phyloP scores from a whole-genome alignment of 2,329 filamentous ascomycete species.

The Calonectria leucothoes region DNA sequence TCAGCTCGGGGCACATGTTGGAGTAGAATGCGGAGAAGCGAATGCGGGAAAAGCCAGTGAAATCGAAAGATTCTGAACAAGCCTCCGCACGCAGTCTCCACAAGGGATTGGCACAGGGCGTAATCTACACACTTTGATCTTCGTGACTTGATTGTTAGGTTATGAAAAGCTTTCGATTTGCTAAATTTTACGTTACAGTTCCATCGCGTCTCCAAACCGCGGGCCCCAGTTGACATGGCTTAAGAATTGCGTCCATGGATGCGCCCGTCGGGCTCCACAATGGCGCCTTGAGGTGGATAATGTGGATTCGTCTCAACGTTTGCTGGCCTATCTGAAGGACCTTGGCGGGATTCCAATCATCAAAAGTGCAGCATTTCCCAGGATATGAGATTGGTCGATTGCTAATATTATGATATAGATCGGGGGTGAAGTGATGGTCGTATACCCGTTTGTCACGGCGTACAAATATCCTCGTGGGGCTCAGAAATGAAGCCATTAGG shows the following conservation, averaged over 20 bases:
- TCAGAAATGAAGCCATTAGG: neutral
- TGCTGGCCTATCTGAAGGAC: neutral
- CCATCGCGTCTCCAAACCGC: neutral
- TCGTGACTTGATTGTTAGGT: neutral
- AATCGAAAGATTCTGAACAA: neutral
- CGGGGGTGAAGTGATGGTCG: neutral
- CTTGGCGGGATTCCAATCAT: neutral
- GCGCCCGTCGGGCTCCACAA: neutral
- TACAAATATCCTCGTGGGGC: neutral
- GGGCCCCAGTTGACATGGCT: neutral
- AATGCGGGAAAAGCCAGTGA: neutral
- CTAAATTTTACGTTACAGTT: conserved; percentile 11
- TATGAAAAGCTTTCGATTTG: conserved; percentile 12
- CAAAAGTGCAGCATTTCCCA: neutral
- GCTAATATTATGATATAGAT: neutral
- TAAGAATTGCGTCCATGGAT: neutral
- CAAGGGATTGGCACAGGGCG: neutral
- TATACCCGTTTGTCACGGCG: neutral
- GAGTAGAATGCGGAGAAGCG: neutral
- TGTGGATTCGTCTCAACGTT: neutral
- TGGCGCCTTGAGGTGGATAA: neutral
- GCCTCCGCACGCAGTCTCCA: neutral
- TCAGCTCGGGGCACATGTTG: neutral
- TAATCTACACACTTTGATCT: neutral
- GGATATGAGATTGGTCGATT: neutral